Evolutionary conservation across 352 stramenopile genomes (phyloP).

Genomic region (Pythium folliculosum): DNA sequence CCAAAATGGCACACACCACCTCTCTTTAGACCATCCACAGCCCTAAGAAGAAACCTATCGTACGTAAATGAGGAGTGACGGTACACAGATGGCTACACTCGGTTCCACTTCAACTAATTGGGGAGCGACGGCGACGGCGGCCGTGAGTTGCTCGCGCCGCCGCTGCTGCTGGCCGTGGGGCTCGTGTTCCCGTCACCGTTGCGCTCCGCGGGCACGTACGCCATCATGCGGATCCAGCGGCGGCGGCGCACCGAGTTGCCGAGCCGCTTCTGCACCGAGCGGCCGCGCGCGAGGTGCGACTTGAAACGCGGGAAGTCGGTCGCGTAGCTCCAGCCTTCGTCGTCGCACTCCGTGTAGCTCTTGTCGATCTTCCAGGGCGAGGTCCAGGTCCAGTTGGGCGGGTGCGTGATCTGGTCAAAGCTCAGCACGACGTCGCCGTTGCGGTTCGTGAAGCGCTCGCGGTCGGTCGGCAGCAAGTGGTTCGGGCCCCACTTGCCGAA

Average conservation of each 20-base stretch:
- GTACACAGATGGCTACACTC: not conserved
- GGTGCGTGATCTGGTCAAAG: slow-evolving; percentile 78
- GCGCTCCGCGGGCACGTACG: slow-evolving; percentile 57
- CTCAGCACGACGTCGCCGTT: slow-evolving; percentile 76
- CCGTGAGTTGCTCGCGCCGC: slow-evolving; percentile 3
- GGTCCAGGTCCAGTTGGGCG: slow-evolving; percentile 81
- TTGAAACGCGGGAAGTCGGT: slow-evolving; percentile 88
- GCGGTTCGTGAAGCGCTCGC: slow-evolving; percentile 79
- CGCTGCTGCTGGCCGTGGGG: slow-evolving; percentile 1
- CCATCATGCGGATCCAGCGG: slow-evolving; percentile 88
- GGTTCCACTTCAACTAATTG: not conserved
- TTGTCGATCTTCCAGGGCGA: slow-evolving; percentile 87
- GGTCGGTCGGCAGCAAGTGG: slow-evolving; percentile 79
- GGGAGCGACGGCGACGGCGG: slow-evolving; percentile 2
- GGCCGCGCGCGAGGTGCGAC: slow-evolving; percentile 71
- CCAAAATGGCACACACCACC: too few species aligned
- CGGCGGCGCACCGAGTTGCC: slow-evolving; percentile 73
- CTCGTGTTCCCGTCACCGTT: not conserved
- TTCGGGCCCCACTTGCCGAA: slow-evolving; percentile 89
- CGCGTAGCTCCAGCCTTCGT: slow-evolving; percentile 88
- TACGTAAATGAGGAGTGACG: too few species aligned
- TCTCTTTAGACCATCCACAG: too few species aligned
- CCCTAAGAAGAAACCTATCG: too few species aligned
- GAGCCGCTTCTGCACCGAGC: slow-evolving; percentile 77
- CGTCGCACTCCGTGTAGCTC: slow-evolving; percentile 87